Evolutionary conservation across 352 stramenopile species (phyloP).

Genomic region (Pythium folliculosum): DNA sequence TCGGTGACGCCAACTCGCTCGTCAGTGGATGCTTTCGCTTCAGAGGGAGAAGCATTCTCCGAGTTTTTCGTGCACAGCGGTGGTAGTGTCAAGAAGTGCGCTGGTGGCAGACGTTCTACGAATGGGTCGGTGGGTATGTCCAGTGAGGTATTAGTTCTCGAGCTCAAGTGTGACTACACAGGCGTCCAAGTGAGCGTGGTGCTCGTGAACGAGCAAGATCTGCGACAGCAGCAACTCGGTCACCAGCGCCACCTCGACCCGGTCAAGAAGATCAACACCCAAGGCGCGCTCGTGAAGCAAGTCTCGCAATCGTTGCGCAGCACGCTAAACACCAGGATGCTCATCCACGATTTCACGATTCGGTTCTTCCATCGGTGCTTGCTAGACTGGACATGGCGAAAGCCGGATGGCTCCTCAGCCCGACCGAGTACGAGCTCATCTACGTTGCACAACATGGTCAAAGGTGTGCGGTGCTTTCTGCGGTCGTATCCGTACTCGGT

Average conservation of each 20-base stretch:
- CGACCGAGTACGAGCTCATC: constrained; percentile 3
- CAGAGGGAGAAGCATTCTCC: constrained; percentile 53
- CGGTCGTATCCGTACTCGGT: constrained; percentile 47
- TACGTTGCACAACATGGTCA: constrained; percentile 78
- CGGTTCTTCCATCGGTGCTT: constrained; percentile 75
- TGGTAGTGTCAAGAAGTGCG: constrained; percentile 31
- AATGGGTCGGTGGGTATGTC: constrained; percentile 19
- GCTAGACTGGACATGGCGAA: constrained; percentile 46
- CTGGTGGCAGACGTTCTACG: background rate
- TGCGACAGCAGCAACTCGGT: constrained; percentile 61
- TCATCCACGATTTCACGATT: constrained; percentile 80
- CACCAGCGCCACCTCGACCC: constrained; percentile 48
- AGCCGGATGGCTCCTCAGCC: background rate
- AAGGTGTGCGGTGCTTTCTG: constrained; percentile 76
- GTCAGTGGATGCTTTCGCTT: constrained; percentile 38
- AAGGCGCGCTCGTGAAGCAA: constrained; percentile 36
- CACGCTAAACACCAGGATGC: constrained; percentile 51
- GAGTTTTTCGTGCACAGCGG: constrained; percentile 63
- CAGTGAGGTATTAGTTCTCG: constrained; percentile 52
- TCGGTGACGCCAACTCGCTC: constrained; percentile 11
- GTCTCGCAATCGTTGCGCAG: constrained; percentile 51
- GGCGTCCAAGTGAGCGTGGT: constrained; percentile 64
- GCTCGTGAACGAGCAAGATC: constrained; percentile 59
- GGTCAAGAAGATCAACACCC: background rate
- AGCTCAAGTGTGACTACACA: constrained; percentile 78